These are phyloP conservation scores for Acanthamoeba divionensis DNA, from an alignment of 208 protist species.

Conservation along the genomic window DNA sequence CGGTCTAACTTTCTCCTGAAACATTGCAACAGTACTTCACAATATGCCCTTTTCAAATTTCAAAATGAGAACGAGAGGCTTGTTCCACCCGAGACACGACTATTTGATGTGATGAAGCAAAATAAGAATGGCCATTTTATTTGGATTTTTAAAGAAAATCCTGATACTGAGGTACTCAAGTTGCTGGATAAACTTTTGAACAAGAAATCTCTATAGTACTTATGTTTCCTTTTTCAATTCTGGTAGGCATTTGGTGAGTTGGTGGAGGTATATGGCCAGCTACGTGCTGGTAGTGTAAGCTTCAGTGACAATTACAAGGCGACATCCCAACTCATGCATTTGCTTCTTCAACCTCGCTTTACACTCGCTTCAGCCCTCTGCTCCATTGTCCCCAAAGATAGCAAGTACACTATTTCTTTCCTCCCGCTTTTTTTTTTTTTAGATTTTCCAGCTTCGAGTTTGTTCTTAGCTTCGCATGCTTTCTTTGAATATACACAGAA, in stretches of 20 bases:
- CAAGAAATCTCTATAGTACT: background rate
- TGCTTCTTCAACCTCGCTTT: constrained; percentile 1
- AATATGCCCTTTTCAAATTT: constrained; percentile 48
- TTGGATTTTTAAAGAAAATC: constrained; percentile 51
- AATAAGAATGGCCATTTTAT: background rate
- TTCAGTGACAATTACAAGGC: background rate
- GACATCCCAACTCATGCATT: background rate
- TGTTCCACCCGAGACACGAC: background rate
- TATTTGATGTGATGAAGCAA: constrained; percentile 49
- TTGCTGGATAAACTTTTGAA: background rate
- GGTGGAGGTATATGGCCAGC: background rate
- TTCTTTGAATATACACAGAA: background rate
- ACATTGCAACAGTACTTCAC: background rate
- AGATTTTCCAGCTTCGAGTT: background rate
- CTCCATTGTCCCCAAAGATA: background rate
- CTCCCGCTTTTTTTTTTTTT: background rate
- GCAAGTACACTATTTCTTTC: background rate
- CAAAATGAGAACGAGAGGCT: constrained; percentile 33
- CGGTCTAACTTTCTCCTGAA: too few relatives aligned
- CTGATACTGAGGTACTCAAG: background rate
- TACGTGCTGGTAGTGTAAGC: background rate
- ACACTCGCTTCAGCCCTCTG: constrained; percentile 24
- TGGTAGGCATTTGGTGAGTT: constrained; percentile 23
- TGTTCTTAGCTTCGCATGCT: too few relatives aligned
- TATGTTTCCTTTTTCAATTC: background rate